Evolutionary conservation across 2,329 filamentous ascomycete genomes (phyloP).

Genomic region (Herpotrichia juniperi): DNA sequence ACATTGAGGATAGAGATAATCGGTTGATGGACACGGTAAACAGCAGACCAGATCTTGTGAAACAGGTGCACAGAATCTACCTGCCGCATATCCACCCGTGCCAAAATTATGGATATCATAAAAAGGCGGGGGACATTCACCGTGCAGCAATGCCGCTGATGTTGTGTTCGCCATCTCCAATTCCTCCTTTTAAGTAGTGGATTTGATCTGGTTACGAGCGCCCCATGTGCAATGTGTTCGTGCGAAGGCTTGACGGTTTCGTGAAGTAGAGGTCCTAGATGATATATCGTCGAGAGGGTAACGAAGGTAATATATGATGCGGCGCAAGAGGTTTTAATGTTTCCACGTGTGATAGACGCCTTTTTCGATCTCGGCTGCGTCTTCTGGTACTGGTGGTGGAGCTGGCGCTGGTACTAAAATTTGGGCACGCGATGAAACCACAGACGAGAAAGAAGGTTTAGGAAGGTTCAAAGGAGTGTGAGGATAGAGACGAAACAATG

Average conservation of each 20-base stretch:
- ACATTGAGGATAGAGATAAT: conserved; percentile 73
- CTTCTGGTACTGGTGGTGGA: conserved; percentile 18
- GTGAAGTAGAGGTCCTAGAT: not conserved
- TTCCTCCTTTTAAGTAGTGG: conserved; percentile 7
- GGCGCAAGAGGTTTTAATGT: conserved; percentile 10
- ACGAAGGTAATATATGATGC: not conserved
- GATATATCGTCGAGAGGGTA: not conserved
- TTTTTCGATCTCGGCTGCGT: conserved; percentile 15
- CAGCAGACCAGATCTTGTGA: conserved; percentile 71
- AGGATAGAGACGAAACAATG: conserved; percentile 26
- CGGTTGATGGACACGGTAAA: conserved; percentile 84
- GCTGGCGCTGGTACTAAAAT: conserved; percentile 19
- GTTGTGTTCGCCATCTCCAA: conserved; percentile 39
- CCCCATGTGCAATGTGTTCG: conserved; percentile 27
- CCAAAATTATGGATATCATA: conserved; percentile 67
- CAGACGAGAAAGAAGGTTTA: conserved; percentile 14
- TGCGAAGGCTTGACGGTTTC: not conserved
- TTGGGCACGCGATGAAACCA: conserved; percentile 37
- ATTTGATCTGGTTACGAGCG: conserved; percentile 15
- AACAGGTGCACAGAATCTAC: conserved; percentile 63
- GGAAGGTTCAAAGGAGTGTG: conserved; percentile 25
- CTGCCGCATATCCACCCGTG: conserved; percentile 64
- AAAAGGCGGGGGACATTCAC: conserved; percentile 72
- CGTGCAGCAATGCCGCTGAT: conserved; percentile 43
- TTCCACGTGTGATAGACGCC: conserved; percentile 11